Evolutionary conservation across 192 early-diverging fungal genomes (phyloP).

Genomic region (Coemansia sp.): DNA sequence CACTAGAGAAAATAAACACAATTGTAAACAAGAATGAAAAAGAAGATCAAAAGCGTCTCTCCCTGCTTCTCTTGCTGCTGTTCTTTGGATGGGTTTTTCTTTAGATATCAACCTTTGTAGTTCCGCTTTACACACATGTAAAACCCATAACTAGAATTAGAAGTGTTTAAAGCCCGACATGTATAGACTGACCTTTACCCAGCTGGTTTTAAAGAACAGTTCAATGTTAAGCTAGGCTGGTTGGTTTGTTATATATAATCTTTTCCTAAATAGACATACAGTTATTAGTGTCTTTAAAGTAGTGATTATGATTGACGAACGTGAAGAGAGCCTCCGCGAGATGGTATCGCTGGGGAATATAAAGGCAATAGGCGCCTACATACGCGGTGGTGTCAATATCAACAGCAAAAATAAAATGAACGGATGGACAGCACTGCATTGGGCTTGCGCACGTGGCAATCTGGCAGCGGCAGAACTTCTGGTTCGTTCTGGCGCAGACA

Average conservation of each 20-base stretch:
- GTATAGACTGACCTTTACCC: background rate
- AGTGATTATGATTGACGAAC: constrained; percentile 22
- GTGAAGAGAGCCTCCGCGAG: constrained; percentile 49
- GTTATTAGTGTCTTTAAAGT: background rate
- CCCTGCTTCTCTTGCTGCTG: no score
- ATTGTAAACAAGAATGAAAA: no score
- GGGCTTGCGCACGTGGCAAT: constrained; percentile 72
- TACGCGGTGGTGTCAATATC: constrained; percentile 65
- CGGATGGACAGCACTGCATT: constrained; percentile 71
- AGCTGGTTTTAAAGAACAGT: background rate
- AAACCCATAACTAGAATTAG: no score
- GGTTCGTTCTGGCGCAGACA: constrained; percentile 66
- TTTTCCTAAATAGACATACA: no score
- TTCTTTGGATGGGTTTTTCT: no score
- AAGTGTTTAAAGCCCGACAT: no score
- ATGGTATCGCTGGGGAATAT: constrained; percentile 72
- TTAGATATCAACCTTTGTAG: no score
- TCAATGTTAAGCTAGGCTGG: no score
- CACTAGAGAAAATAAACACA: no score
- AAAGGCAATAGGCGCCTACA: constrained; percentile 64
- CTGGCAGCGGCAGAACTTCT: constrained; percentile 59
- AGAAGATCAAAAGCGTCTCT: no score
- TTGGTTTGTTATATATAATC: no score
- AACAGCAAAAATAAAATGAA: constrained; percentile 75
- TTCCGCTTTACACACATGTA: no score